These are phyloP conservation scores for Tilletia indica DNA, from an alignment of 1,284 basidiomycete species.

Conservation along the genomic window DNA sequence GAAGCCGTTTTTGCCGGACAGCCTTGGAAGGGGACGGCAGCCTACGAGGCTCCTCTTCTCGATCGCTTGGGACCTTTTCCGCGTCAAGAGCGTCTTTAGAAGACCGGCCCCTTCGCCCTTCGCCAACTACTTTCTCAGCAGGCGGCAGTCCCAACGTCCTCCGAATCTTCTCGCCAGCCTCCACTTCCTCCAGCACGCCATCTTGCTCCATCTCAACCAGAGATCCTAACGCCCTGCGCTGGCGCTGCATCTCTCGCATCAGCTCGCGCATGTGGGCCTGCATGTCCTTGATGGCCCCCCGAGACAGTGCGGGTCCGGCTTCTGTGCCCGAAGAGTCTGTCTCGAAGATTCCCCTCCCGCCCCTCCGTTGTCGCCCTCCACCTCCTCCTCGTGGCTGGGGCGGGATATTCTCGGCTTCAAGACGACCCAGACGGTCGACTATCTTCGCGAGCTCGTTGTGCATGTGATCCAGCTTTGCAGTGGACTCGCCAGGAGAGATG, in stretches of 20 bases:
- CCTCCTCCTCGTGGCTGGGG: background rate
- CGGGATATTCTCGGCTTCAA: background rate
- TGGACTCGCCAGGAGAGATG: background rate
- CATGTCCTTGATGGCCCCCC: constrained; percentile 1
- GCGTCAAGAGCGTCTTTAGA: too few species aligned
- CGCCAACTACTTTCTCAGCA: background rate
- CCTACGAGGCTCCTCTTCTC: background rate
- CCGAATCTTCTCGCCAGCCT: background rate
- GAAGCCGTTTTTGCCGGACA: background rate
- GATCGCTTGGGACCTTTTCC: too few species aligned
- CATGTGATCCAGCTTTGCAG: constrained; percentile 4
- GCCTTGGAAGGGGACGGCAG: constrained; percentile 3
- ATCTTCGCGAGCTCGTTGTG: constrained; percentile 12
- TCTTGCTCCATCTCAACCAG: background rate
- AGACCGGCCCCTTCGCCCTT: too few species aligned
- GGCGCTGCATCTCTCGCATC: constrained; percentile 12
- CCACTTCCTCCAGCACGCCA: background rate
- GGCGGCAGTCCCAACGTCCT: background rate
- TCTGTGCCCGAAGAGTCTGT: background rate
- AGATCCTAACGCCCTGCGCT: background rate
- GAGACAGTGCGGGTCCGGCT: background rate
- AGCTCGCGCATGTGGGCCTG: constrained; percentile 12
- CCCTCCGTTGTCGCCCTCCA: background rate
- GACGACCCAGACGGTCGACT: background rate
- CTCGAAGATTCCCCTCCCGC: background rate